phyloP scores from a whole-genome alignment of 1,284 basidiomycete genomes.

The Bjerkandera adusta region DNA sequence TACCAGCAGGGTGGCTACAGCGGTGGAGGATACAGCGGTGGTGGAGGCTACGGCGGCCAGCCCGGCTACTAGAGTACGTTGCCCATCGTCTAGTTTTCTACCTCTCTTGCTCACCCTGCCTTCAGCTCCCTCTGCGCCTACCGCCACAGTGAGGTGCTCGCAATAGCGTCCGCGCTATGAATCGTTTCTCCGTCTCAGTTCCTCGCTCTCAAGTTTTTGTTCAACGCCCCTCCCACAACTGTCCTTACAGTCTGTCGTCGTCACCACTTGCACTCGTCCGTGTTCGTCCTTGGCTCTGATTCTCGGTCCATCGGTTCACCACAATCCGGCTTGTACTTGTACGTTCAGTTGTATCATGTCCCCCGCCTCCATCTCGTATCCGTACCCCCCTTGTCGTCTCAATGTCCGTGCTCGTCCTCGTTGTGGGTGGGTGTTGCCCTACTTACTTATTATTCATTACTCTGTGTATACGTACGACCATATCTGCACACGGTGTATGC shows the following conservation, averaged over 20 bases:
- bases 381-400: constrained; percentile 13
- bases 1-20: constrained; percentile 28
- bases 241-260: constrained; percentile 33
- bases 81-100: not conserved
- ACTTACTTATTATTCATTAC: constrained; percentile 1
- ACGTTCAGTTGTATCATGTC: constrained; percentile 25
- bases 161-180: constrained; percentile 13
- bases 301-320: constrained; percentile 31
- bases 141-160: not conserved
- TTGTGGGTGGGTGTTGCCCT: constrained; percentile 23
- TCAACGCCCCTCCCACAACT: constrained; percentile 36
- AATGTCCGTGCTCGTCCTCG: constrained; percentile 11
- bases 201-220: constrained; percentile 20
- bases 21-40: constrained; percentile 31
- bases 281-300: constrained; percentile 36
- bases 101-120: constrained; percentile 16
- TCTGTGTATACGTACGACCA: constrained; percentile 19
- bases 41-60: constrained; percentile 21
- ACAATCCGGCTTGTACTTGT: constrained; percentile 44
- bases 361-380: constrained; percentile 11
- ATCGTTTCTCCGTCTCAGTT: constrained; percentile 16
- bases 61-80: constrained; percentile 12
- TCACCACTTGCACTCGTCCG: constrained; percentile 36
- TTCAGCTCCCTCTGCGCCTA: not conserved
- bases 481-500: constrained; percentile 11